phyloP scores from a whole-genome alignment of 177 flowering plant genomes.

The Vitis hybrid region DNA sequence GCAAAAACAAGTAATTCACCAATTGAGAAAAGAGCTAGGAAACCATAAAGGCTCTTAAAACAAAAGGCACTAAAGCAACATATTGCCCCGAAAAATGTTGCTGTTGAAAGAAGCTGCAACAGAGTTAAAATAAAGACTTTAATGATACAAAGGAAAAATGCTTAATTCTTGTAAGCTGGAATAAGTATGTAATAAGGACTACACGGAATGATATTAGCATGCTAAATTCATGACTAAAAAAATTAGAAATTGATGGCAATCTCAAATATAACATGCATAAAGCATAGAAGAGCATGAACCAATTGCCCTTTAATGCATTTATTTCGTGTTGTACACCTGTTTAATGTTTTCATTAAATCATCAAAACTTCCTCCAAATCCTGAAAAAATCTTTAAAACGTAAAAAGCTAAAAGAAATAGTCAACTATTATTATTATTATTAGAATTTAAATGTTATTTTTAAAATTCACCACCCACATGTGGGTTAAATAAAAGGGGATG shows the following conservation, averaged over 20 bases:
- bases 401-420: too few relatives aligned
- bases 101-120: conserved; percentile 69
- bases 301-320: too few relatives aligned
- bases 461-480: too few relatives aligned
- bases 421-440: too few relatives aligned
- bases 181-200: neutral
- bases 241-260: neutral
- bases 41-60: conserved; percentile 55
- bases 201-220: neutral
- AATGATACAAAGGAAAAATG: neutral
- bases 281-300: neutral
- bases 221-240: neutral
- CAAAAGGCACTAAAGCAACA: conserved; percentile 82
- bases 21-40: conserved; percentile 60
- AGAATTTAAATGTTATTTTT: too few relatives aligned
- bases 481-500: too few relatives aligned
- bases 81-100: conserved; percentile 67
- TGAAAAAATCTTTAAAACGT: too few relatives aligned
- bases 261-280: neutral
- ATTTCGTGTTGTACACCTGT: too few relatives aligned
- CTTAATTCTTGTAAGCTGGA: neutral
- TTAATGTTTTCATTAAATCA: too few relatives aligned
- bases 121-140: neutral
- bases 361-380: too few relatives aligned
- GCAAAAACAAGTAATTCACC: conserved; percentile 84